Evolutionary conservation across 1,284 basidiomycete species (phyloP).

Genomic region (Golubevia pallescens): DNA sequence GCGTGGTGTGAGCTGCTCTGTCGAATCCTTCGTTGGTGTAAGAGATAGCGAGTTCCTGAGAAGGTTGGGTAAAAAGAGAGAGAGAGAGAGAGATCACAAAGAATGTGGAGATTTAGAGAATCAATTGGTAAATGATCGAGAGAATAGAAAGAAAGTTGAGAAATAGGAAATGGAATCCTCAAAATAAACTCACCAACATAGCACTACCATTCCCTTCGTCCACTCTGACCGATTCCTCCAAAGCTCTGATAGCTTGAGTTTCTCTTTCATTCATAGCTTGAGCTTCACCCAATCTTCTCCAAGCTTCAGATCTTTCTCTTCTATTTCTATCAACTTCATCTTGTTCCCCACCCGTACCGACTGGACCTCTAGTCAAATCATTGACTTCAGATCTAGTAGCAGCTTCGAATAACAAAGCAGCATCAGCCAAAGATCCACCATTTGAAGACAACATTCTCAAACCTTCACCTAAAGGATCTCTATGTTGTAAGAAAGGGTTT

Average conservation of each 20-base stretch:
- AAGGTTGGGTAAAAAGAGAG: not conserved
- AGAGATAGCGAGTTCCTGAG: constrained; percentile 87
- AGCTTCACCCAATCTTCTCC: constrained; percentile 90
- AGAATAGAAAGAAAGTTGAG: too few relatives aligned
- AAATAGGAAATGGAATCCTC: too few relatives aligned
- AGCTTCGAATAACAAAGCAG: constrained; percentile 81
- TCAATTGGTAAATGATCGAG: not conserved
- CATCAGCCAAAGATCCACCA: constrained; percentile 80
- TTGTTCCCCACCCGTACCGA: constrained; percentile 76
- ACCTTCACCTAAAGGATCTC: constrained; percentile 69
- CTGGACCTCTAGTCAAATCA: constrained; percentile 67
- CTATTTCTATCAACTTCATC: constrained; percentile 66
- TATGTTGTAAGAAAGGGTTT: constrained; percentile 74
- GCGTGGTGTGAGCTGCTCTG: constrained; percentile 81
- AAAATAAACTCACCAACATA: not conserved
- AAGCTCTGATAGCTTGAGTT: constrained; percentile 68
- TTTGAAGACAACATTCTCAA: constrained; percentile 75
- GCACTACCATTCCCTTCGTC: constrained; percentile 68
- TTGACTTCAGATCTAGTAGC: constrained; percentile 68
- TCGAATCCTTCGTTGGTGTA: constrained; percentile 97
- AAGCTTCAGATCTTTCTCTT: constrained; percentile 75
- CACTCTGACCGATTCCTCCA: constrained; percentile 70
- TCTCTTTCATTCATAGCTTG: constrained; percentile 91
- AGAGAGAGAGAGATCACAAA: not conserved
- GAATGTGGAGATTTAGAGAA: not conserved